Conservation (phyloP, 305 asterid genomes). For the Vinca major region DNA sequence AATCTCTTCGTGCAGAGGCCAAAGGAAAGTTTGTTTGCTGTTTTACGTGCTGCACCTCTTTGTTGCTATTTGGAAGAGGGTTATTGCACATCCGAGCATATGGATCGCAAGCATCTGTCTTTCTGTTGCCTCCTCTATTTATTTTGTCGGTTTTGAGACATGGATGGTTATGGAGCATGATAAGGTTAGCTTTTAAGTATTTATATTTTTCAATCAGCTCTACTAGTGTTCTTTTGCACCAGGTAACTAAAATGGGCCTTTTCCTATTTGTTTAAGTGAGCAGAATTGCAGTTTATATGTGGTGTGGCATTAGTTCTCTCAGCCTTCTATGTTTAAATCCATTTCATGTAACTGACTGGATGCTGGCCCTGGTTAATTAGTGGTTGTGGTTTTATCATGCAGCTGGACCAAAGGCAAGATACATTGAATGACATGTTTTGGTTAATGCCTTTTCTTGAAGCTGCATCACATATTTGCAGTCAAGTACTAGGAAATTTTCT, state of each 20-base stretch:
- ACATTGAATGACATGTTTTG: conserved; percentile 80
- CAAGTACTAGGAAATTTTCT: conserved; percentile 67
- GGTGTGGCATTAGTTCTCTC: not conserved
- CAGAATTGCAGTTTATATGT: too few relatives aligned
- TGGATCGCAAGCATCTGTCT: conserved; percentile 58
- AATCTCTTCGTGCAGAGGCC: conserved; percentile 49
- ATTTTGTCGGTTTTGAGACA: conserved; percentile 64
- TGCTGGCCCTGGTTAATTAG: conserved; percentile 10
- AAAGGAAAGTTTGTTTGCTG: conserved; percentile 55
- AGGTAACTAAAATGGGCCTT: not conserved
- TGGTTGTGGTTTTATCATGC: conserved; percentile 17
- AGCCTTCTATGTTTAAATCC: not conserved
- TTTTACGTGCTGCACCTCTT: conserved; percentile 58
- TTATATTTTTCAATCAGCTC: not conserved
- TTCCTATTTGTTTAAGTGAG: not conserved
- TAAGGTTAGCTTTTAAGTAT: conserved; percentile 40
- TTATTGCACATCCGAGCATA: conserved; percentile 34
- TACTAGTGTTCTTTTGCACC: not conserved
- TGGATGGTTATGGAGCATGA: conserved; percentile 83
- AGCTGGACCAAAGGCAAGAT: conserved; percentile 84
- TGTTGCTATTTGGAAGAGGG: conserved; percentile 45
- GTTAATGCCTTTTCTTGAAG: conserved; percentile 68
- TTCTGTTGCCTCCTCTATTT: conserved; percentile 65
- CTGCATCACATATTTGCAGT: conserved; percentile 58
- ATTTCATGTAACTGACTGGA: conserved; percentile 1